phyloP scores from a whole-genome alignment of 2,329 filamentous ascomycete species.

The Botrytis fabae region DNA sequence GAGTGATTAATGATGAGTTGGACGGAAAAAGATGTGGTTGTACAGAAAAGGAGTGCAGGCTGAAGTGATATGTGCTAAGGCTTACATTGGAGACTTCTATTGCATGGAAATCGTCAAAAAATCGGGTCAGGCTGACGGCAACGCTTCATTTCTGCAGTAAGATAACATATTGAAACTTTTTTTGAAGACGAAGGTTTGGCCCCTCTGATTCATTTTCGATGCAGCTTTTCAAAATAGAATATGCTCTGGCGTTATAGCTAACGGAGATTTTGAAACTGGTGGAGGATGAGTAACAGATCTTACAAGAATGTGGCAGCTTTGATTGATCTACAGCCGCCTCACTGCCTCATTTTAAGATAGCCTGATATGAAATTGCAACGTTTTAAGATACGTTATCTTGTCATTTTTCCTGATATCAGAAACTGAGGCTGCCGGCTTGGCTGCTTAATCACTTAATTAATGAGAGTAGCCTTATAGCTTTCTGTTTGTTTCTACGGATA shows the following conservation, averaged over 20 bases:
- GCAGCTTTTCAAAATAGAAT: background rate
- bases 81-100: background rate
- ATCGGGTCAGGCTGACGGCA: background rate
- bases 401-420: too few species aligned
- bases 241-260: background rate
- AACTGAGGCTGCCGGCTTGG: too few species aligned
- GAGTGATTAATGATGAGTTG: background rate
- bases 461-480: background rate
- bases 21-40: background rate
- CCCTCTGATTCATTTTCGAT: too few species aligned
- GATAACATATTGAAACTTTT: background rate
- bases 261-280: background rate
- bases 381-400: too few species aligned
- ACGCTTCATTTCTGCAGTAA: background rate
- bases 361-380: too few species aligned
- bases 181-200: too few species aligned
- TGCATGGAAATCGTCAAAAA: accelerated
- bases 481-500: background rate
- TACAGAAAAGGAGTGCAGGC: background rate
- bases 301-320: background rate
- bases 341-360: background rate
- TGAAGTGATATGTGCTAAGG: background rate
- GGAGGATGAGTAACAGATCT: background rate
- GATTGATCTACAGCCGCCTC: background rate
- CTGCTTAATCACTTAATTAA: background rate